A percentile compares a stretch with the other conserved stretches of the same genome.
Evolutionary conservation across 192 early-diverging fungal species (phyloP).

Genomic region (Lobosporangium transversale): DNA sequence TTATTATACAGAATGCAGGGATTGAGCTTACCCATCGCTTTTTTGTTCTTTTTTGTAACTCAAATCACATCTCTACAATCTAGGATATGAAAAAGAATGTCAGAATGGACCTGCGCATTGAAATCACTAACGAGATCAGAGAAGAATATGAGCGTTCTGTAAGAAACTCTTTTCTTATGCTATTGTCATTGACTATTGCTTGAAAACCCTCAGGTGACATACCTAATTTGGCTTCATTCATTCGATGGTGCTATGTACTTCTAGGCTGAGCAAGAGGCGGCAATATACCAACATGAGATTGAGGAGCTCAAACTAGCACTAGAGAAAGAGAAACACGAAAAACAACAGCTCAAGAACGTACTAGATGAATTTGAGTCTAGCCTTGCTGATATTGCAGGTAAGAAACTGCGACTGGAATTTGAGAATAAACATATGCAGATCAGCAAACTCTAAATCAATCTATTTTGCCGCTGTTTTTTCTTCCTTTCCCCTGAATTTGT

Average conservation of each 20-base stretch:
- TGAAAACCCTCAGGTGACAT: too few species aligned
- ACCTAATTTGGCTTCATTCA: too few species aligned
- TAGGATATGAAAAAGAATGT: constrained; percentile 55
- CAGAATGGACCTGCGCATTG: constrained; percentile 48
- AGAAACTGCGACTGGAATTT: not conserved
- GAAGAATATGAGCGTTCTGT: constrained; percentile 50
- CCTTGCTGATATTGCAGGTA: constrained; percentile 50
- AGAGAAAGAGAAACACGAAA: constrained; percentile 36
- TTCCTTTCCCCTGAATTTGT: too few species aligned
- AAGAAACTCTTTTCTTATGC: too few species aligned
- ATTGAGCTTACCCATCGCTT: too few species aligned
- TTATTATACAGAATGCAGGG: too few species aligned
- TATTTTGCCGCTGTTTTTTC: too few species aligned
- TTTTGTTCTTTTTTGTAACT: too few species aligned
- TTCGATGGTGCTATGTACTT: too few species aligned
- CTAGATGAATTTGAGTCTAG: constrained; percentile 49
- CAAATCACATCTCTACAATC: not conserved
- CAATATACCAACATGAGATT: constrained; percentile 41
- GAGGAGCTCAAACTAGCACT: constrained; percentile 31
- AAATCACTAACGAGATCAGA: constrained; percentile 50
- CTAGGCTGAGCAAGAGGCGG: constrained; percentile 51
- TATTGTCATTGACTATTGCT: too few species aligned
- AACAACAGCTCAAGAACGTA: constrained; percentile 28
- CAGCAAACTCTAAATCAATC: too few species aligned
- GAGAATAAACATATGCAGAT: too few species aligned